Percentiles rank a stretch among this genome's conserved stretches.
Conservation (phyloP, 2,329 filamentous ascomycete species). For the Mollisia scopiformis region DNA sequence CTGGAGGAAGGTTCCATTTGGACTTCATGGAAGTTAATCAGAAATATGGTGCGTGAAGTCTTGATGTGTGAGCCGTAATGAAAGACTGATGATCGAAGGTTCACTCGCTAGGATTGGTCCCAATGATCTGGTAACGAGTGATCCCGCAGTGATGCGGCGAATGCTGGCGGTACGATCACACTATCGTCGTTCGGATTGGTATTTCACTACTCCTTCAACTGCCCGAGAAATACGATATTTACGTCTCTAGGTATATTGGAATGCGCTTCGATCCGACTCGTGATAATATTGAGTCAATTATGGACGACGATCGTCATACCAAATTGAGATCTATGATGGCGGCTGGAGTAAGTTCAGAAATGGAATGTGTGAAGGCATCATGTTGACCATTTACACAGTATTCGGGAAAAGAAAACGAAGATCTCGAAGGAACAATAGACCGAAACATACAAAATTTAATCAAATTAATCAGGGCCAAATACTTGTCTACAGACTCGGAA, state of each 20-base stretch:
- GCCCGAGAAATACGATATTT: no score
- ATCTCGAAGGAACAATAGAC: constrained; percentile 53
- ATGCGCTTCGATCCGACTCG: constrained; percentile 55
- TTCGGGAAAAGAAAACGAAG: constrained; percentile 53
- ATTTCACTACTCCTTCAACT: no score
- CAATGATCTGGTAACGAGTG: constrained; percentile 29
- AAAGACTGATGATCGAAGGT: constrained; percentile 4
- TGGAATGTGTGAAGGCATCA: not conserved
- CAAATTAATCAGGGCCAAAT: constrained; percentile 27
- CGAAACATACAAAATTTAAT: constrained; percentile 21
- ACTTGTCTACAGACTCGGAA: constrained; percentile 40
- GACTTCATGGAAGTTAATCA: constrained; percentile 18
- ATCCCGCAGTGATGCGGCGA: constrained; percentile 25
- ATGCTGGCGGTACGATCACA: constrained; percentile 26
- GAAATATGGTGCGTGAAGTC: constrained; percentile 27
- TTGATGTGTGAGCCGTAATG: no score
- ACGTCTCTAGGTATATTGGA: constrained; percentile 46
- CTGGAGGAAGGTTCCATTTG: constrained; percentile 18
- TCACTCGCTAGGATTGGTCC: constrained; percentile 30
- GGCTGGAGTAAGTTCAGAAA: constrained; percentile 43
- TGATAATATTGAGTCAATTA: constrained; percentile 55
- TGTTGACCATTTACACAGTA: constrained; percentile 40
- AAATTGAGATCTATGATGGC: constrained; percentile 52
- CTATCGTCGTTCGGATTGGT: constrained; percentile 27
- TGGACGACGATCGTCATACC: constrained; percentile 49